Base-by-base conservation (phyloP, 164 flowering plant genomes). In the Piper betle region DNA sequence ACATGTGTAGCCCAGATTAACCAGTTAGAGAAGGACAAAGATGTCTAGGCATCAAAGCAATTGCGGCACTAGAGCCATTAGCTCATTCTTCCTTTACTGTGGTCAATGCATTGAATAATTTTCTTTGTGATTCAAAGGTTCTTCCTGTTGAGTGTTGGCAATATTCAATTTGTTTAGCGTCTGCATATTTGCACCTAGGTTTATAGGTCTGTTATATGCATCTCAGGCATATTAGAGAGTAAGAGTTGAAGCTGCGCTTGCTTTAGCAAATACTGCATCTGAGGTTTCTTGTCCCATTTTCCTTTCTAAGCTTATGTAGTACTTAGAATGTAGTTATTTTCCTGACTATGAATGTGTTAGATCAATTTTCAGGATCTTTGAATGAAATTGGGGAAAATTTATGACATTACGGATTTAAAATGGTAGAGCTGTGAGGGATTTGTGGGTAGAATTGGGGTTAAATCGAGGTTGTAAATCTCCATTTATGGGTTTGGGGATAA, bases 11-110 rank as follows among this genome's bases (percentile, higher is more conserved):
- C 12, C 73, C 81, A 89, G 98, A 84, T 89, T 25, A 90, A 89
- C 77, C 97, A 90, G 60, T 65, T 93, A 64, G 98, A 90, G 88
- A 90, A 81, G 75, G 98, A 93, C 69, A 91, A 78, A 66, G 98
- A 93, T 81, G 98, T 90, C 72, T 84, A 90, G 68, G 92, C 98
- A 68, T 97, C 90, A 71, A 93, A 67, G 96, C 97, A 46, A 88
- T 90, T 70, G 74, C 76, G 64, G 75, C 80, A 3, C 65, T 93
- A n/a, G 84, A 81, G 72, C 67, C 82, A 42, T 68, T 86, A 46
- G 88, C 94, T 12, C 84, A 82, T 41, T 78, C 73, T 61, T 72
- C 94, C 13, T 86, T 86, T 77, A 74, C 96, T 60, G 82, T 83
- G 64, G 77, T 90, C 15, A 86, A 80, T 77, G 90, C 92, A 41